Percentiles rank a stretch among this genome's conserved stretches.
Evolutionary conservation across 495 filamentous ascomycete genomes (phyloP).

Genomic region (Peziza echinospora): DNA sequence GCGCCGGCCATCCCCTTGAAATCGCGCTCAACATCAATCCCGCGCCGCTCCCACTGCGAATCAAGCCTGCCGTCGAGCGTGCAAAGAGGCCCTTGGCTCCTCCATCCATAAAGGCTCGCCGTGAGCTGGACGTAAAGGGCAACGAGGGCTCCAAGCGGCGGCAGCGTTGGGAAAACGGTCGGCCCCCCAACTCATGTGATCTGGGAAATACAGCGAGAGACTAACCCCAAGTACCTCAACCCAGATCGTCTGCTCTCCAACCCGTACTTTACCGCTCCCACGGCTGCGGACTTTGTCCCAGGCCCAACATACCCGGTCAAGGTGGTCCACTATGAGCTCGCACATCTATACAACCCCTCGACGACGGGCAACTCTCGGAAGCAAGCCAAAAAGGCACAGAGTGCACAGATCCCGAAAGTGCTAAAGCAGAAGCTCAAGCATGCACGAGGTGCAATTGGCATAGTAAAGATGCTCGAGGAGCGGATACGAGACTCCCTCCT

Average conservation of each 20-base stretch:
- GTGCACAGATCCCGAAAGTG: conserved; percentile 34
- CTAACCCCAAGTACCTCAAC: neutral
- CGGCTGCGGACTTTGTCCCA: conserved; percentile 58
- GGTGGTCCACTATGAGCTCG: conserved; percentile 71
- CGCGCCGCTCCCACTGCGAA: conserved; percentile 1
- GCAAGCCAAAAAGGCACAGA: conserved; percentile 14
- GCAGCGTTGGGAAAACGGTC: conserved; percentile 92
- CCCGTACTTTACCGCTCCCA: conserved; percentile 63
- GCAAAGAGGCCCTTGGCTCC: neutral
- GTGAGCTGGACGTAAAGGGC: conserved; percentile 69
- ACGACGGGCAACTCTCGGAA: conserved; percentile 24
- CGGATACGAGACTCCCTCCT: conserved; percentile 24
- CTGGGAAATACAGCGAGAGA: neutral
- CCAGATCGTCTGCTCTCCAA: conserved; percentile 68
- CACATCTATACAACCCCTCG: conserved; percentile 53
- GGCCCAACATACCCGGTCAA: conserved; percentile 56
- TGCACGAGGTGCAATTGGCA: conserved; percentile 40
- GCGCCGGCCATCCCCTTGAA: neutral
- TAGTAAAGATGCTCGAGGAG: conserved; percentile 44
- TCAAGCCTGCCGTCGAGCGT: neutral
- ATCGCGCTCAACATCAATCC: neutral
- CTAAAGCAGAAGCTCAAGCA: conserved; percentile 45
- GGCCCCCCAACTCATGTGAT: conserved; percentile 2
- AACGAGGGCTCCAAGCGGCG: conserved; percentile 78
- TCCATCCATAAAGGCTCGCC: conserved; percentile 17